Conservation (phyloP, 345 rosid species). For the Tarenaya hassleriana region DNA sequence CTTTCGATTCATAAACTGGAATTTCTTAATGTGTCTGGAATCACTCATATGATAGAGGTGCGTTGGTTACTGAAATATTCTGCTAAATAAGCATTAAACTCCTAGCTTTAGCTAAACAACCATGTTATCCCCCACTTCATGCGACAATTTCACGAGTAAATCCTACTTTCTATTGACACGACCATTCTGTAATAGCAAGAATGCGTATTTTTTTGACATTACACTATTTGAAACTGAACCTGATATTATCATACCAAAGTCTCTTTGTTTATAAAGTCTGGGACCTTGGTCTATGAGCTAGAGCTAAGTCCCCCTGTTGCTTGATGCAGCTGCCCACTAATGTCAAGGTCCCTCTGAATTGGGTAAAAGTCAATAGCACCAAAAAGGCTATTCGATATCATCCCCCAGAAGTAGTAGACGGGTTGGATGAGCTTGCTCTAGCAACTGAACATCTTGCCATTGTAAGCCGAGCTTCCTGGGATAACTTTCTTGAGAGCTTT, state of each 20-base stretch:
- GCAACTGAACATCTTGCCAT: slow-evolving; percentile 70
- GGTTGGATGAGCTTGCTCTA: slow-evolving; percentile 64
- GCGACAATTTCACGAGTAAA: no score
- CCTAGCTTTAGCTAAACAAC: not conserved
- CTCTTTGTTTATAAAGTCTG: slow-evolving; percentile 1
- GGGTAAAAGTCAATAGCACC: slow-evolving; percentile 86
- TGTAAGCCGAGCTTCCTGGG: slow-evolving; percentile 76
- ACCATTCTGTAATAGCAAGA: no score
- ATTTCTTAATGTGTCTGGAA: slow-evolving; percentile 31
- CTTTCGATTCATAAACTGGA: slow-evolving; percentile 25
- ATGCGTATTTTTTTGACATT: no score
- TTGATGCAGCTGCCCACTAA: slow-evolving; percentile 61
- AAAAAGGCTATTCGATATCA: slow-evolving; percentile 86
- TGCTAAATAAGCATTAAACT: no score
- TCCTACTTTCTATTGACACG: no score
- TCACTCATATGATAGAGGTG: slow-evolving; percentile 35
- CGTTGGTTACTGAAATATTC: not conserved
- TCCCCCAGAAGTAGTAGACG: slow-evolving; percentile 72
- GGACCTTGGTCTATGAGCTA: slow-evolving; percentile 16
- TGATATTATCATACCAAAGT: not conserved
- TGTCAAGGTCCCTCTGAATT: slow-evolving; percentile 61
- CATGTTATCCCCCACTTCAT: no score
- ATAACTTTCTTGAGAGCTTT: slow-evolving; percentile 59
- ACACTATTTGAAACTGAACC: not conserved
- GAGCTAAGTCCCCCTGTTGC: slow-evolving; percentile 10